Evolutionary conservation across 768 basidiomycete genomes (phyloP).

Genomic region (Ramaria sp.): DNA sequence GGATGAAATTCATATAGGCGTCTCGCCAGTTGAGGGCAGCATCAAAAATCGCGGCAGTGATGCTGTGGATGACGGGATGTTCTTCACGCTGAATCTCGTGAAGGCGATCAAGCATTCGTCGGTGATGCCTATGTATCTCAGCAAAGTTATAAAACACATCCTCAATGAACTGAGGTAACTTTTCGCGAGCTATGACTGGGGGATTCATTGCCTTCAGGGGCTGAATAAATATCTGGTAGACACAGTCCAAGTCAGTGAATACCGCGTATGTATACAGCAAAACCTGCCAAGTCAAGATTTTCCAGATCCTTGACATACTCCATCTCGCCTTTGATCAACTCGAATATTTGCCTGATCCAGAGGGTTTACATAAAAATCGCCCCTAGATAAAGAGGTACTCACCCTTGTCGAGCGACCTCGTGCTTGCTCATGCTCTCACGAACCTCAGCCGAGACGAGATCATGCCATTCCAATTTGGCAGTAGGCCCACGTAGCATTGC

Average conservation of each 20-base stretch:
- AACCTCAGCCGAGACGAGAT: conserved; percentile 64
- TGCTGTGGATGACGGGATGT: conserved; percentile 63
- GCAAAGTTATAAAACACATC: conserved; percentile 87
- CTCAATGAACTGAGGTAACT: conserved; percentile 63
- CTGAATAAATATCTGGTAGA: conserved; percentile 63
- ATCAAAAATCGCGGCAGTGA: conserved; percentile 80
- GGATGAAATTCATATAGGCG: conserved; percentile 86
- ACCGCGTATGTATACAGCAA: not conserved
- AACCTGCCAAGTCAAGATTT: conserved; percentile 62
- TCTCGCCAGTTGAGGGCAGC: conserved; percentile 89
- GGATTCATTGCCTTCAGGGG: conserved; percentile 65
- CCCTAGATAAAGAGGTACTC: conserved; percentile 20
- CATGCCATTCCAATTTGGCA: conserved; percentile 85
- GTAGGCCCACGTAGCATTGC: conserved; percentile 77
- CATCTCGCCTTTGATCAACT: conserved; percentile 94
- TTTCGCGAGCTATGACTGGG: conserved; percentile 64
- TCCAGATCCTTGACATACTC: conserved; percentile 87
- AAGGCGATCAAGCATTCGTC: conserved; percentile 65
- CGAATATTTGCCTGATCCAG: conserved; percentile 58
- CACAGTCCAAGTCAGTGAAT: not conserved
- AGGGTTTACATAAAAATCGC: not conserved
- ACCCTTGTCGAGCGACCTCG: conserved; percentile 81
- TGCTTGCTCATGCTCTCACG: conserved; percentile 53
- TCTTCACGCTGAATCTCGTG: conserved; percentile 84
- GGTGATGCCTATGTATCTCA: conserved; percentile 67